Evolutionary conservation across 495 filamentous ascomycete genomes (phyloP), one percentile per base, ranked within the genome.

Genomic region (Chlorociboria aeruginascens): DNA sequence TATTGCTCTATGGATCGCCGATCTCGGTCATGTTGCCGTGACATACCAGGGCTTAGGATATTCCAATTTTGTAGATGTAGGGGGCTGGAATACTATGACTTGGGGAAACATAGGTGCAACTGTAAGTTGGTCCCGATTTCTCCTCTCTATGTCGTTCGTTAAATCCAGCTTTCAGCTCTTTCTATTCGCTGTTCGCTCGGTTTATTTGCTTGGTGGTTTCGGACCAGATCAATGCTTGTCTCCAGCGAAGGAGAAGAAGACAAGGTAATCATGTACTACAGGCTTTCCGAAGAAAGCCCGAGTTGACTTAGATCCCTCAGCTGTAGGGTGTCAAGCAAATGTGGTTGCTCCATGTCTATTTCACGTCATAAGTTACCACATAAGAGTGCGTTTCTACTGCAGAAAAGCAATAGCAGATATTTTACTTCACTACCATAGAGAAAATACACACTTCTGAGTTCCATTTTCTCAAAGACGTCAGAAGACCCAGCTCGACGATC

Each of bases 71-170:
- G 14, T 74, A 12, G 70, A 80, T 51, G 62, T 82, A 3, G 63
- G 53, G 31, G 63, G 60, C 3, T 89, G 83, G 84, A 87, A 84
- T 52, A 59, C 70, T 25, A 68, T 85, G 65, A 74, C 78, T 1
- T 86, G 81, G 79, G 85, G 84, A 9, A 87, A 88, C 55, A 69
- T 89, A 39, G 81, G 74, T 0, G 63, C 70, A 17, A 86, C 83
- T 4, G 72, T 76, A 34, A 30, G 34, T 43, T 2, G 12, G 8
- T 44, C 3, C 4, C 20, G 13, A n/a, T 33, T 9, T 11, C 16
- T 7, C 7, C 29, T 8, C 7, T 6, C 28, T n/a, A 44, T 44
- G 7, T 3, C 17, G 41, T n/a, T 7, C 28, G n/a, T 7, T 7
- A 31, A 9, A 29, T 7, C 11, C 25, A 29, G 12, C 7, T 6